Conservation (phyloP, 805 yeast genomes). For the Allodekkera sacchari region DNA sequence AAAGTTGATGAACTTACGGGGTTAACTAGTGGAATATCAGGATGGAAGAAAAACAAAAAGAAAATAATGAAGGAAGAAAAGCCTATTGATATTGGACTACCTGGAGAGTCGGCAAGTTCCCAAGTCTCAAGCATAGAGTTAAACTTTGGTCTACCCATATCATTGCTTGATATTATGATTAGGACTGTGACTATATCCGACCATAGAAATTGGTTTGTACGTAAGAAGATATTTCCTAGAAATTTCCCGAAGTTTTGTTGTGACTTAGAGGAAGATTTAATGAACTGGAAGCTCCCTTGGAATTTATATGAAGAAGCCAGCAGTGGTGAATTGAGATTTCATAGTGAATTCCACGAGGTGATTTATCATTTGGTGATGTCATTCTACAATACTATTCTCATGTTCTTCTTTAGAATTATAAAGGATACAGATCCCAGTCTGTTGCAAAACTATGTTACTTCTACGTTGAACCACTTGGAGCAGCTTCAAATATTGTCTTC, state of each 20-base stretch:
- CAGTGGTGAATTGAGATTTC: constrained; percentile 16
- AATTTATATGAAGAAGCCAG: constrained; percentile 22
- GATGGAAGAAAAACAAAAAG: constrained; percentile 8
- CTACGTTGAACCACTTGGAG: constrained; percentile 29
- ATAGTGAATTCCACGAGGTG: constrained; percentile 32
- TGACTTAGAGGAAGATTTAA: constrained; percentile 41
- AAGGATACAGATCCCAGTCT: constrained; percentile 30
- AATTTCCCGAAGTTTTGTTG: constrained; percentile 50
- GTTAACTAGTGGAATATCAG: constrained; percentile 7
- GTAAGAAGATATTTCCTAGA: constrained; percentile 37
- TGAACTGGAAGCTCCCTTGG: constrained; percentile 42
- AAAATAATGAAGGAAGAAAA: constrained; percentile 2
- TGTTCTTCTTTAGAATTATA: constrained; percentile 39
- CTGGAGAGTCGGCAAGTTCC: constrained; percentile 11
- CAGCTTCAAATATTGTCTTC: constrained; percentile 16
- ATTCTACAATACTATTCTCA: constrained; percentile 34
- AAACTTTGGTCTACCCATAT: constrained; percentile 40
- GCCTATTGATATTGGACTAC: constrained; percentile 12
- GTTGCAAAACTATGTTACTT: constrained; percentile 28
- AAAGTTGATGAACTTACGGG: constrained; percentile 16
- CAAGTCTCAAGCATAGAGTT: constrained; percentile 27
- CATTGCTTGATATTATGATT: constrained; percentile 37
- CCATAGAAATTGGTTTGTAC: constrained; percentile 39
- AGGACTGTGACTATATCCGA: constrained; percentile 40
- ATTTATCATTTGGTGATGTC: constrained; percentile 30